Base-by-base conservation (phyloP, 1,284 basidiomycete species). In the Mycena sp. region DNA sequence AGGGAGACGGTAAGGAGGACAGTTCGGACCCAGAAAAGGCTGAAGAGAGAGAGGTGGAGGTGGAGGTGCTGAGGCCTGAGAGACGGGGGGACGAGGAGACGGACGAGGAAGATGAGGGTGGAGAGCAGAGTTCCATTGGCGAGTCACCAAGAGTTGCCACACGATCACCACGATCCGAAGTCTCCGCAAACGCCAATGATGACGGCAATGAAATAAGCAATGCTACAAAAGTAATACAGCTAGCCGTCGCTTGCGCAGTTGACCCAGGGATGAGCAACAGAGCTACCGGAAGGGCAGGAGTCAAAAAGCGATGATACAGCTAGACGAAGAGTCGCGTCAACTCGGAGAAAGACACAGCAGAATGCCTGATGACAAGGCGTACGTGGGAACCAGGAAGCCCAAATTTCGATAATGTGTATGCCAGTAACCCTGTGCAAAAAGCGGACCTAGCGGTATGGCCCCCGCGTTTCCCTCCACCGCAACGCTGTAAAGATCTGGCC, bases 1-100 rank as follows among this genome's bases (percentile, higher is more conserved):
- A 68, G 5, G 61, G 62, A 19, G 61, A 61, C 1, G 62, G 65
- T 7, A 64, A 28, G 25, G 59, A 67, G 1, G 62, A 63, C 11
- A 67, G 43, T 10, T 64, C 65, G 25, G 59, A 64, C 10, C 63
- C 60, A 9, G 62, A 67, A 44, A 62, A 67, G 10, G 65, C 54
- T 17, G 65, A 67, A 14, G 62, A 61, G 19, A 64, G 65, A 14
- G 67, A 67, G 21, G 65, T 64, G 4, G 67, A 69, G 23, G 67
- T 61, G 43, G 65, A 65, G 1, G 58, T 50, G 37, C 61, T 63
- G 65, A 64, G 63, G 28, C 21, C 43, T 1, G 66, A 67, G 28
- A 65, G 66, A 50, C 63, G 55, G 12, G 66, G 63, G 6, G 66
- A 64, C 16, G 66, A 67, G 25, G 63, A 59, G 5, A 62, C 43